Percentiles rank a stretch among this genome's conserved stretches.
Evolutionary conservation across 495 filamentous ascomycete genomes (phyloP).

Genomic region (Trichoderma parareesei): DNA sequence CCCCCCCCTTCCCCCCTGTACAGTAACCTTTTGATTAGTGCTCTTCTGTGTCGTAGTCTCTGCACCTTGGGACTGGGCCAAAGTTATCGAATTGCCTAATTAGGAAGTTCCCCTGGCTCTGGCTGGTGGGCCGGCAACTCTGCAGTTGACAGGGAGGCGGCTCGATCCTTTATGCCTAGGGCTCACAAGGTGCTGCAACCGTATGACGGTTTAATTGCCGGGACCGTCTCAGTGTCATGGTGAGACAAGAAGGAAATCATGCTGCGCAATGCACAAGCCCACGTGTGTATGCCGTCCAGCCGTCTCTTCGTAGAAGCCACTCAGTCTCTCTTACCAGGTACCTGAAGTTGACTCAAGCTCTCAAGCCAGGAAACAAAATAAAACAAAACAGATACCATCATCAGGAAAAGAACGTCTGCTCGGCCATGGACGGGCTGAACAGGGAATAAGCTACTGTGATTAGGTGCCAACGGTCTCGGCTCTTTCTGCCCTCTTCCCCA

Average conservation of each 20-base stretch:
- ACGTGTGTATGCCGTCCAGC: too few relatives aligned
- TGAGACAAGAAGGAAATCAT: not conserved
- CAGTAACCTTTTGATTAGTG: not conserved
- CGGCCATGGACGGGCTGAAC: too few relatives aligned
- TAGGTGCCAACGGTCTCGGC: not conserved
- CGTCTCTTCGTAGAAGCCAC: not conserved
- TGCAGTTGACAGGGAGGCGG: not conserved
- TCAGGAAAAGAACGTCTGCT: too few relatives aligned
- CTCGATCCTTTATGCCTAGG: not conserved
- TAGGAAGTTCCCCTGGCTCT: not conserved
- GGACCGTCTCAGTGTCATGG: too few relatives aligned
- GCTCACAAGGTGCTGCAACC: not conserved
- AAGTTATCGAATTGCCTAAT: slow-evolving; percentile 9
- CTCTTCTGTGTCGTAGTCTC: not conserved
- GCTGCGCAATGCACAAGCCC: not conserved
- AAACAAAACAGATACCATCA: too few relatives aligned
- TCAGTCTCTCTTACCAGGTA: not conserved
- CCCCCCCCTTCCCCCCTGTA: not conserved
- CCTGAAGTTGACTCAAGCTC: too few relatives aligned
- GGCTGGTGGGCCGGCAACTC: not conserved
- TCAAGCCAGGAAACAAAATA: too few relatives aligned
- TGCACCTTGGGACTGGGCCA: not conserved
- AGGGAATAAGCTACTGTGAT: not conserved
- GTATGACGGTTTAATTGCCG: not conserved
- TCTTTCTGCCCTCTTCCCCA: not conserved